These are phyloP conservation scores for Vigna trinervia DNA, from an alignment of 306 rosid genomes.

Conservation along the genomic window DNA sequence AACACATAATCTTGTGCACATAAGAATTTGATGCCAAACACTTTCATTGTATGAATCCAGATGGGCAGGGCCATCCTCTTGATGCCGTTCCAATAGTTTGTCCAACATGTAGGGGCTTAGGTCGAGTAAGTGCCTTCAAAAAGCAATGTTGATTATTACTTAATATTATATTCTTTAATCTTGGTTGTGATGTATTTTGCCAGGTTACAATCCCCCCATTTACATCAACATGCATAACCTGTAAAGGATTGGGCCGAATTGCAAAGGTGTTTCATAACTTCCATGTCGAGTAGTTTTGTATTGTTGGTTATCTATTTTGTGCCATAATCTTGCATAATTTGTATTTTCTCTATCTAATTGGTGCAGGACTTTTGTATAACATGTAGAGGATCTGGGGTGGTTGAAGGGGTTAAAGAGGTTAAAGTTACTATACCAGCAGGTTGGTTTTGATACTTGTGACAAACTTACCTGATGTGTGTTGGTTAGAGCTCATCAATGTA, in stretches of 20 bases:
- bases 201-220: conserved; percentile 97
- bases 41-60: conserved; percentile 55
- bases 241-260: conserved; percentile 83
- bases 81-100: conserved; percentile 75
- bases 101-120: conserved; percentile 89
- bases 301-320: conserved; percentile 33
- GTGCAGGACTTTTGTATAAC: conserved; percentile 73
- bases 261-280: conserved; percentile 63
- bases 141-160: conserved; percentile 37
- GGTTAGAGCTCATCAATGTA: conserved; percentile 32
- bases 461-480: conserved; percentile 33
- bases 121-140: conserved; percentile 83
- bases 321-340: conserved; percentile 10
- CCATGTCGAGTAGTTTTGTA: conserved; percentile 24
- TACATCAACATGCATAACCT: conserved; percentile 85
- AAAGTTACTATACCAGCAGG: conserved; percentile 93
- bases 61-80: conserved; percentile 79
- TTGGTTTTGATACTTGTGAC: conserved; percentile 55
- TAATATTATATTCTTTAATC: conserved; percentile 24
- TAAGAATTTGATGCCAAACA: conserved; percentile 24
- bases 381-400: conserved; percentile 85
- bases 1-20: not conserved
- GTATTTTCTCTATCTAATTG: conserved; percentile 42
- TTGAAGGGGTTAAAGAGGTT: conserved; percentile 83
- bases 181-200: conserved; percentile 44